Conservation (phyloP, 805 yeast species). For the Pichia occidentalis region DNA sequence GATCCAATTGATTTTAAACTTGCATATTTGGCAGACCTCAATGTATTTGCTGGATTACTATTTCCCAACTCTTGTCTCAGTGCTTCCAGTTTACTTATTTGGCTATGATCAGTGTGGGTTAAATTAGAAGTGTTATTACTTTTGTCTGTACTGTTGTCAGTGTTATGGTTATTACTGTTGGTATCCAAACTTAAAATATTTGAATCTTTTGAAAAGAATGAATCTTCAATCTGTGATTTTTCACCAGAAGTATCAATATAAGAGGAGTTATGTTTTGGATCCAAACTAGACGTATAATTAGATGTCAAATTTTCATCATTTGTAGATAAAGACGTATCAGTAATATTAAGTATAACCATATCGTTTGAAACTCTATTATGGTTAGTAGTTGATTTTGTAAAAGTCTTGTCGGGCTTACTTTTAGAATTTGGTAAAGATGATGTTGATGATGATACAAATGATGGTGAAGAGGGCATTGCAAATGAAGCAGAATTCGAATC, state of each 20-base stretch:
- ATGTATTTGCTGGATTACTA: background rate
- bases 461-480: no score
- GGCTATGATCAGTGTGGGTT: no score
- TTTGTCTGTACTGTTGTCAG: background rate
- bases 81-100: constrained; percentile 22
- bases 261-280: constrained; percentile 17
- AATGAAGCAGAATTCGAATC: background rate
- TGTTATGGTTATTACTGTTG: background rate
- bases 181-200: background rate
- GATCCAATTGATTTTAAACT: constrained; percentile 20
- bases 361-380: constrained; percentile 4
- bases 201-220: no score
- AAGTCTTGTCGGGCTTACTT: background rate
- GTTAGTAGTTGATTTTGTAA: no score
- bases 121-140: no score
- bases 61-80: constrained; percentile 13
- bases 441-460: no score
- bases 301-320: background rate
- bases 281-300: constrained; percentile 18
- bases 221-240: no score
- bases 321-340: background rate
- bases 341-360: constrained; percentile 5
- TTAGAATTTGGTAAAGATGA: no score
- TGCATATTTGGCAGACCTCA: constrained; percentile 2
- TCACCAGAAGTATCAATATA: no score